Evolutionary conservation across 768 basidiomycete species (phyloP).

Genomic region (Lactarius hengduanensis): DNA sequence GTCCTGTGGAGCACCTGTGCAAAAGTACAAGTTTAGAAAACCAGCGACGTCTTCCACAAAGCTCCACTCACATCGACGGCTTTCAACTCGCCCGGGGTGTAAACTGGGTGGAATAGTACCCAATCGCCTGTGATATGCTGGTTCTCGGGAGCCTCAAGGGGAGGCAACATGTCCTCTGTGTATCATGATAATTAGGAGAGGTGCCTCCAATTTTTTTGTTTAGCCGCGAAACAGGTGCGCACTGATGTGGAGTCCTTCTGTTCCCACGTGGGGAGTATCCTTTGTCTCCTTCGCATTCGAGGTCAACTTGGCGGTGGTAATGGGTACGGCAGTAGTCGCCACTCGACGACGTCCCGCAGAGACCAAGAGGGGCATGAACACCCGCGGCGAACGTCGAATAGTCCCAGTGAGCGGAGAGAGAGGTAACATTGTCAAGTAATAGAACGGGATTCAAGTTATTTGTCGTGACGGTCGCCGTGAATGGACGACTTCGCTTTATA

Average conservation of each 20-base stretch:
- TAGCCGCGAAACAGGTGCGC: background rate
- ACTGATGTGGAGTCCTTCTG: conserved; percentile 20
- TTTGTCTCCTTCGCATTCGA: conserved; percentile 6
- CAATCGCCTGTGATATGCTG: conserved; percentile 58
- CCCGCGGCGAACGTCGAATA: conserved; percentile 2
- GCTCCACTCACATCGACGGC: conserved; percentile 58
- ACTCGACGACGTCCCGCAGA: conserved; percentile 7
- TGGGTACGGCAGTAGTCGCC: background rate
- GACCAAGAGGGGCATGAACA: conserved; percentile 3
- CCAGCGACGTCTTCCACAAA: background rate
- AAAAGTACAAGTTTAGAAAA: conserved; percentile 17
- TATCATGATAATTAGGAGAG: background rate
- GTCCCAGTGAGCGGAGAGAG: background rate
- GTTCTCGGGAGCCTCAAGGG: conserved; percentile 29
- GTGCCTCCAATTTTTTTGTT: too few relatives aligned
- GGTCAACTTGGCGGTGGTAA: background rate
- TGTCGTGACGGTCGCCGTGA: background rate
- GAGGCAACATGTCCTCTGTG: conserved; percentile 15
- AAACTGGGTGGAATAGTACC: conserved; percentile 94
- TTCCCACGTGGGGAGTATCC: conserved; percentile 5
- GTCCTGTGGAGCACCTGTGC: conserved; percentile 66
- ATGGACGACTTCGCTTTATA: background rate
- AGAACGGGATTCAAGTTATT: background rate
- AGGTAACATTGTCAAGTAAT: background rate
- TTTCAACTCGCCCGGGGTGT: conserved; percentile 68